Percentiles rank a stretch among this genome's conserved stretches.
phyloP scores from a whole-genome alignment of 2,329 filamentous ascomycete genomes.

The Keithomyces neogunnii region DNA sequence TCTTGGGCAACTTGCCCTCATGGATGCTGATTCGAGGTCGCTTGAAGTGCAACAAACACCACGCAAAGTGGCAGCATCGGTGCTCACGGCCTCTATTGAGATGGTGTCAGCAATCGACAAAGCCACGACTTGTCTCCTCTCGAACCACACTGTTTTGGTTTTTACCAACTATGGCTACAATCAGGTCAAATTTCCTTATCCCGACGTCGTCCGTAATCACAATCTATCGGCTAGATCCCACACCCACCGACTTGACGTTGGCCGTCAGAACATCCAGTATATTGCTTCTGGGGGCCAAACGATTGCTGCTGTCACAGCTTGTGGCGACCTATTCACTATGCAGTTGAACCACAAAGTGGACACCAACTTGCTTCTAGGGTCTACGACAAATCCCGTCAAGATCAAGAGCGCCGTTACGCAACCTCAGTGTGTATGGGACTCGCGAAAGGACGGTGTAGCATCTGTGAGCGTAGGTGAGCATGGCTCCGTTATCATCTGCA shows the following conservation, averaged over 20 bases:
- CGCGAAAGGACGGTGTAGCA: constrained; percentile 75
- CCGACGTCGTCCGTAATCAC: constrained; percentile 61
- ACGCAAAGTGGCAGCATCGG: constrained; percentile 77
- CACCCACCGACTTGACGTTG: constrained; percentile 44
- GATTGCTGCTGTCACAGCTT: constrained; percentile 76
- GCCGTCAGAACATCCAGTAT: constrained; percentile 61
- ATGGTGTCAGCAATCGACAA: constrained; percentile 84
- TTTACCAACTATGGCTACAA: constrained; percentile 96
- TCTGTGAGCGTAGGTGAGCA: constrained; percentile 88
- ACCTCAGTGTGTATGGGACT: constrained; percentile 80
- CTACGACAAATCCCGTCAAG: constrained; percentile 87
- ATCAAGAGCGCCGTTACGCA: constrained; percentile 73
- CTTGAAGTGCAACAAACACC: constrained; percentile 76
- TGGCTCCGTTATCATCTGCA: constrained; percentile 90
- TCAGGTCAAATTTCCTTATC: constrained; percentile 73
- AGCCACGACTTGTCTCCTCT: constrained; percentile 77
- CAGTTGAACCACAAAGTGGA: constrained; percentile 63
- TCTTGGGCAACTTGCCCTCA: constrained; percentile 83
- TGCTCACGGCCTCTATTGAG: constrained; percentile 57
- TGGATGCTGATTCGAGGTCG: constrained; percentile 90
- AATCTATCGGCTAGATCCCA: constrained; percentile 56
- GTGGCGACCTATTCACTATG: constrained; percentile 83
- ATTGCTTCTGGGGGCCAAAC: constrained; percentile 84
- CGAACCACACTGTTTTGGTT: constrained; percentile 83
- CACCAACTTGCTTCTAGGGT: constrained; percentile 49